phyloP scores from a whole-genome alignment of 2,329 filamentous ascomycete genomes.

The Claviceps sorghi region DNA sequence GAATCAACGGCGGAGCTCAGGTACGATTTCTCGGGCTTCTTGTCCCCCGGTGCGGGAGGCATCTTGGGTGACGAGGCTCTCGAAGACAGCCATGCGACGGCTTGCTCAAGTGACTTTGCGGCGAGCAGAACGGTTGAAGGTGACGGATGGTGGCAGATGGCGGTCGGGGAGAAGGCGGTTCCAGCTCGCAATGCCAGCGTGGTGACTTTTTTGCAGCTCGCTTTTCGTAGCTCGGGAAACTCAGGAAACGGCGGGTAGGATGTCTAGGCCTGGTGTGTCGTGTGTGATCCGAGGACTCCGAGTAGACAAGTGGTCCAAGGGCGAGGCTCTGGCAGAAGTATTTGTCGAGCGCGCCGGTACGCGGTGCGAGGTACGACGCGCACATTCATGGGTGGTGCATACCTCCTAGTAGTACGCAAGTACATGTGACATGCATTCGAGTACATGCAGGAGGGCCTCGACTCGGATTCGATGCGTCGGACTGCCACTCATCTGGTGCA shows the following conservation, averaged over 20 bases:
- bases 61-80: conserved; percentile 15
- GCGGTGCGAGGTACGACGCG: neutral
- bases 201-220: conserved; percentile 2
- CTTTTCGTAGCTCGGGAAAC: neutral
- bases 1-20: conserved; percentile 46
- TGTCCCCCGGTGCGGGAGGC: conserved; percentile 26
- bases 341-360: neutral
- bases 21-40: conserved; percentile 44
- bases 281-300: neutral
- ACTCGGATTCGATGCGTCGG: neutral
- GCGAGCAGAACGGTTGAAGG: neutral
- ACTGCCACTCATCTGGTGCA: neutral
- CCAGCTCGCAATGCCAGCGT: conserved; percentile 6
- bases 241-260: neutral
- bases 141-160: neutral
- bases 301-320: too few species aligned
- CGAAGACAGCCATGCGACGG: conserved; percentile 9
- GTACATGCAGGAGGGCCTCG: neutral
- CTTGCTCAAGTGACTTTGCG: neutral
- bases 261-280: neutral
- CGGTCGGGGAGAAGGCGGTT: conserved; percentile 1
- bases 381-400: neutral
- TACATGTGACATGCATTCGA: too few species aligned
- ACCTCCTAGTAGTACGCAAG: too few species aligned
- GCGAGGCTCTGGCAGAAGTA: neutral